phyloP scores from a whole-genome alignment of 352 stramenopile genomes.

The Globisporangium uncinulatum region DNA sequence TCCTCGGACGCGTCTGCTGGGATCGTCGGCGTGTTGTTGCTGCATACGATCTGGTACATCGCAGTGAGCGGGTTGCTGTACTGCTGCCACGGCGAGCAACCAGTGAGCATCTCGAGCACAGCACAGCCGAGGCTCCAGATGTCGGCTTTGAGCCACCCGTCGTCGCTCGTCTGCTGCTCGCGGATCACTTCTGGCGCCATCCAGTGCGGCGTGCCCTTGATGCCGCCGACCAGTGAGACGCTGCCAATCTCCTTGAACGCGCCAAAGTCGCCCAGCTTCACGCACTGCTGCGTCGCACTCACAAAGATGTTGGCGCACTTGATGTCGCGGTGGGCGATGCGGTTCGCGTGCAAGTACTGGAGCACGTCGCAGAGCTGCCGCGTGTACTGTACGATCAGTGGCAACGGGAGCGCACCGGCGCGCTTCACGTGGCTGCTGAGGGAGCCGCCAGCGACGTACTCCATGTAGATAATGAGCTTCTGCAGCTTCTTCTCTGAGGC shows the following conservation, averaged over 20 bases:
- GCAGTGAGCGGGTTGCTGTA: constrained; percentile 87
- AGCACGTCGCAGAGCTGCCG: constrained; percentile 80
- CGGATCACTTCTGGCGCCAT: constrained; percentile 91
- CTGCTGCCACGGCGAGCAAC: constrained; percentile 82
- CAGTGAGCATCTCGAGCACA: constrained; percentile 92
- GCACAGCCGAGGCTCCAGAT: constrained; percentile 92
- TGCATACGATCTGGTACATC: constrained; percentile 89
- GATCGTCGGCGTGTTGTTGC: constrained; percentile 56
- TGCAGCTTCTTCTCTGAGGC: constrained; percentile 53
- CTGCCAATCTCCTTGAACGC: constrained; percentile 69
- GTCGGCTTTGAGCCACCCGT: constrained; percentile 87
- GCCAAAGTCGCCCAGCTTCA: constrained; percentile 81
- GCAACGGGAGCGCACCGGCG: constrained; percentile 36
- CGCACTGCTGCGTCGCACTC: constrained; percentile 17
- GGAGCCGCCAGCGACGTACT: constrained; percentile 82
- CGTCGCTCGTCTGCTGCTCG: constrained; percentile 39
- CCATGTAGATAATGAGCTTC: constrained; percentile 79
- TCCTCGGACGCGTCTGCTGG: constrained; percentile 47
- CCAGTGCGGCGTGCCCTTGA: constrained; percentile 90
- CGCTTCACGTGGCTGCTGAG: constrained; percentile 55
- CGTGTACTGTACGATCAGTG: constrained; percentile 53
- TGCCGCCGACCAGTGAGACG: constrained; percentile 56
- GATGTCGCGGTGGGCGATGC: constrained; percentile 87
- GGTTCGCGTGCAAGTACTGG: constrained; percentile 79
- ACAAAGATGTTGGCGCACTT: constrained; percentile 87